Evolutionary conservation across 1,139 yeast species (phyloP), one percentile per base, ranked within the genome.

Genomic region (Taiozyma sp.): DNA sequence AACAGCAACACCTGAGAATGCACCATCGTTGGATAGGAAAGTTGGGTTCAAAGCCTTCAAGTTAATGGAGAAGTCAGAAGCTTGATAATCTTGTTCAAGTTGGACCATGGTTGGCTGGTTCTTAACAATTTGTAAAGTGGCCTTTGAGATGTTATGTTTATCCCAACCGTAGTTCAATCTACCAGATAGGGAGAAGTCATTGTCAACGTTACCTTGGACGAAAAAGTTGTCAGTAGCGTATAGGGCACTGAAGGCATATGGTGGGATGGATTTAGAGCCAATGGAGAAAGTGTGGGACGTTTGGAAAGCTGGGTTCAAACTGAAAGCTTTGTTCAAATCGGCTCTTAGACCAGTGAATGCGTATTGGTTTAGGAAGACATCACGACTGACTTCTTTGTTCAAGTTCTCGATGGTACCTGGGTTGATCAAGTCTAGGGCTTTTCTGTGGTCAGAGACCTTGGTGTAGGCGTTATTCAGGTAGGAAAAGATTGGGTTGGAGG

Each of bases 321-420:
- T 75, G 67, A 95, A 89, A 28, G 93, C 90, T 78, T 93, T 93
- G 75, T 89, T 88, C 64, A 93, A 80, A 69, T 93, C 99, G 53
- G 99, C 99, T 70, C 97, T 86, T 65, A 95, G 80, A 54, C 99
- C 99, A 46, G 96, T 87, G 80, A 93, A 93, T 71, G 85, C 85
- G 74, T 88, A 88, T 68, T 90, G 96, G 68, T 79, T 83, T 66
- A 90, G 79, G 68, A 93, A 89, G 41, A 91, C 97, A 68, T 91
- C 98, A 71, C 93, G 85, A 58, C 91, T 75, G 52, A 90, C 97
- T 72, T 93, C 99, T 73, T 89, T 89, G 76, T 83, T 86, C 69
- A 93, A 76, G 75, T 90, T 89, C 75, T 93, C 99, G 68, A 89
- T 82, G 57, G 97, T 86, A 60, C 98, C 99, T 50, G 99, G 99